Base-by-base conservation (phyloP, 2,329 filamentous ascomycete genomes). In the Sporothrix variecibatus region DNA sequence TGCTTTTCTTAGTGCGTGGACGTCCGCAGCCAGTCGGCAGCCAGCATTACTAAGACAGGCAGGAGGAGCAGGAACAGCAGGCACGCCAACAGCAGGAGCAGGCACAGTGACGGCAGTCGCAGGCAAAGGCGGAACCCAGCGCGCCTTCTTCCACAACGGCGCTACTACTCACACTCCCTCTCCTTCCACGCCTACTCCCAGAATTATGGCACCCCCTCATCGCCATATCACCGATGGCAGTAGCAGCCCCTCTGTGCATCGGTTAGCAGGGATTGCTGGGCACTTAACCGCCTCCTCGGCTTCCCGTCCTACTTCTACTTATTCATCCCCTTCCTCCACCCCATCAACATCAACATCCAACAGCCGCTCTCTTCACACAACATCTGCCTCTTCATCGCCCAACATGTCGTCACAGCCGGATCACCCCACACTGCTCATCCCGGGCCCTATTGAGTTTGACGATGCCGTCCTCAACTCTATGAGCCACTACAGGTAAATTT, bases 391-490 rank as follows among this genome's bases (percentile, higher is more conserved):
- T 12, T n/a, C 72, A 38, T 71, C 72, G 49, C 53, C 76, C 81
- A 85, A 80, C 72, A 91, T 91, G 90, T 91, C 89, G 78, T 86
- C 85, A 75, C 90, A 91, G 79, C 86, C 88, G 73, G 83, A 86
- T 70, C 90, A 92, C 81, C 84, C 89, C 60, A 92, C 95, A 73
- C 87, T 99, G 84, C 90, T 99, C 85, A 98, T 99, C 81, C 96
- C 96, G 69, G 96, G 96, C 77, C 96, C 96, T 80, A 97, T 98
- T 83, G 95, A 98, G 86, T 98, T 98, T 81, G 95, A 98, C 82
- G 95, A 98, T 95, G 94, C 91, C 67, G 95, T 98, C 75, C 90
- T 98, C 71, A 90, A 95, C 83, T 94, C 94, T 76, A 98, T 98
- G 95, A 92, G 93, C 86, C 94, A 97, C 85, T 97, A 92, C 86